These are phyloP conservation scores for Apiospora aurea DNA, from an alignment of 2,329 filamentous ascomycete genomes.

Conservation along the genomic window DNA sequence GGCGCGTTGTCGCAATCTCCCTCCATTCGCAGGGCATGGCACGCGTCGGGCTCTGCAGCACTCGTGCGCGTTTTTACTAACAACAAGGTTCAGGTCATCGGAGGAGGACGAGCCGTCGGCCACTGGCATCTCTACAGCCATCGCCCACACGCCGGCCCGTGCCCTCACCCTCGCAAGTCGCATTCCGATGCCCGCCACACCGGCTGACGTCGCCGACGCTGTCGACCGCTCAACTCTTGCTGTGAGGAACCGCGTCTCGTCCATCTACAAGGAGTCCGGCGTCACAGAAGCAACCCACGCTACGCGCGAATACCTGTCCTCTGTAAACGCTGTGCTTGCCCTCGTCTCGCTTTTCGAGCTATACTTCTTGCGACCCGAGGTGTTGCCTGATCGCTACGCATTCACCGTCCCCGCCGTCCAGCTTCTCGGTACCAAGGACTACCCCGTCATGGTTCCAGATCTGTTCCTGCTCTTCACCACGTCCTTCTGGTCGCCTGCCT, in stretches of 20 bases:
- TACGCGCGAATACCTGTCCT: conserved; percentile 74
- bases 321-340: conserved; percentile 74
- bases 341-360: conserved; percentile 74
- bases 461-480: conserved; percentile 78
- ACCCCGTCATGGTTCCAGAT: conserved; percentile 76
- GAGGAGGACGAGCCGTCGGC: conserved; percentile 29
- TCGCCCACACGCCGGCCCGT: conserved; percentile 58
- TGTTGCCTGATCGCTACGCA: conserved; percentile 75
- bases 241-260: conserved; percentile 70
- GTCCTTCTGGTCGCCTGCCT: conserved; percentile 83
- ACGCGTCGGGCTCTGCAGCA: conserved; percentile 50
- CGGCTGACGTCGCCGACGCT: conserved; percentile 76
- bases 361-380: conserved; percentile 70
- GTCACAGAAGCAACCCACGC: conserved; percentile 70
- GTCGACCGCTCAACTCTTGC: conserved; percentile 75
- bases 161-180: conserved; percentile 62
- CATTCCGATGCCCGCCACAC: conserved; percentile 80
- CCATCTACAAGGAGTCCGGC: conserved; percentile 70
- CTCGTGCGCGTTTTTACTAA: conserved; percentile 58
- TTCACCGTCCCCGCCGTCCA: conserved; percentile 73
- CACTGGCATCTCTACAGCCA: conserved; percentile 50
- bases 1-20: background rate
- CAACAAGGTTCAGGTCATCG: conserved; percentile 52
- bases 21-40: background rate
- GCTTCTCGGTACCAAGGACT: conserved; percentile 61